Base-by-base conservation (phyloP, 1,284 basidiomycete species). In the Phlebopus sp. region DNA sequence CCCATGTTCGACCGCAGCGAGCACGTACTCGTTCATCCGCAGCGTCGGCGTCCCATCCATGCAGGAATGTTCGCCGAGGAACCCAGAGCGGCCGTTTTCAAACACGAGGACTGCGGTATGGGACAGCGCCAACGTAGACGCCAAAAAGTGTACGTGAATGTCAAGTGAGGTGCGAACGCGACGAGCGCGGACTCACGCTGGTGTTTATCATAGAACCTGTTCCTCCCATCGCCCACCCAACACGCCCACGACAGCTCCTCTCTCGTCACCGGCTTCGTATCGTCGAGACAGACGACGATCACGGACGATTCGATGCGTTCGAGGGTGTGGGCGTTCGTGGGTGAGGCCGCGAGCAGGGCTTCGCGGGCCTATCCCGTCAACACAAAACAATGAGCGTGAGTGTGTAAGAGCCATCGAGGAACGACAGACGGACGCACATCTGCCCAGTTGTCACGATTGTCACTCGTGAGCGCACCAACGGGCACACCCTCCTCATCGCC, bases 191-290 rank as follows among this genome's bases (percentile, higher is more conserved):
- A 74, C 85, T 52, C 68, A 92, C 90, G 63, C 67, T 98, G 90
- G 67, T 99, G 96, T 72, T 99, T 99, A 76, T 99, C 97, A 66
- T 90, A 98, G 79, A 91, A 99, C 51, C 96, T 77, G 70, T 97
- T 97, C 55, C 84, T 78, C 36, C 92, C 94, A 56, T 97, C 84
- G 37, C 96, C 96, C 23, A 88, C 87, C 96, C 96, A 99, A 52
- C 87, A 83, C 18, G 71, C 75, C 86, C 90, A 91, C 47, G 87
- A 88, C 15, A 88, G 76, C 35, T 92, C 84, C 58, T 97, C 91
- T 31, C 90, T 77, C 11, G 88, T 92, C 36, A 89, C 72, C 1
- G 92, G 92, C 45, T 77, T 75, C 11, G 75, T 77, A 63, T 91
- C 90, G 63, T 99, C 97, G 19, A 99, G 76, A 46, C 84, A 85